Evolutionary conservation across 257 asterid genomes (phyloP), one percentile per base, ranked within the genome.

Genomic region (Sherardia arvensis): DNA sequence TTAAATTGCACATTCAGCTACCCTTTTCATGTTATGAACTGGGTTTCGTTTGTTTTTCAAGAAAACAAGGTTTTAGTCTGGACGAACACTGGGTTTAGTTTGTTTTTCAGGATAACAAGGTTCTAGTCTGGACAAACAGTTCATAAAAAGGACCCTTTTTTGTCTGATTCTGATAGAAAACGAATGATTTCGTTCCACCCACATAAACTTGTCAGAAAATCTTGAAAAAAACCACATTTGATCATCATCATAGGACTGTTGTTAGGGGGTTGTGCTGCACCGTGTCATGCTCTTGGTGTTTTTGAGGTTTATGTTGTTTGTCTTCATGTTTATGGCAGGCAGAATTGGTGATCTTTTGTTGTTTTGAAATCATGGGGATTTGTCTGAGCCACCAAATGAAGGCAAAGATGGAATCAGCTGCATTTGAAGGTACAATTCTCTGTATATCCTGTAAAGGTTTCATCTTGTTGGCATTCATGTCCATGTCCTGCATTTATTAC

Each of bases 331-430:
- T 64, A 51, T 68, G 21, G 74, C 55, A 60, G 23, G 57, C 60
- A 34, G 59, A 17, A 62, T 62, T 66, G 34, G 66, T 74, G 33
- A 61, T 75, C 6, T 51, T 53, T 51, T 64, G 73, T 67, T 65
- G 65, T 53, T 65, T 72, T 73, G 48, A n/a, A 59, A 58, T 26
- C 60, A 91, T 91, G 98, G 98, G 98, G 71, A 76, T 85, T 78
- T 91, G 96, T 73, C 73, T 73, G 47, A 91, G 98, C 88, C 87
- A 83, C 74, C 91, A 84, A 83, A 83, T 85, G 33, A 90, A 90
- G 80, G 94, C 96, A 8, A 95, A 84, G 58, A 74, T 77, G 79
- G 67, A 83, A 61, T 74, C 70, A 64, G 78, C 71, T 55, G 71
- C 95, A 11, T 87, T 81, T 49, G 77, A 79, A 75, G 88, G 83